phyloP scores from a whole-genome alignment of 148 eudicot genomes.

The Dysphania ambrosioides region DNA sequence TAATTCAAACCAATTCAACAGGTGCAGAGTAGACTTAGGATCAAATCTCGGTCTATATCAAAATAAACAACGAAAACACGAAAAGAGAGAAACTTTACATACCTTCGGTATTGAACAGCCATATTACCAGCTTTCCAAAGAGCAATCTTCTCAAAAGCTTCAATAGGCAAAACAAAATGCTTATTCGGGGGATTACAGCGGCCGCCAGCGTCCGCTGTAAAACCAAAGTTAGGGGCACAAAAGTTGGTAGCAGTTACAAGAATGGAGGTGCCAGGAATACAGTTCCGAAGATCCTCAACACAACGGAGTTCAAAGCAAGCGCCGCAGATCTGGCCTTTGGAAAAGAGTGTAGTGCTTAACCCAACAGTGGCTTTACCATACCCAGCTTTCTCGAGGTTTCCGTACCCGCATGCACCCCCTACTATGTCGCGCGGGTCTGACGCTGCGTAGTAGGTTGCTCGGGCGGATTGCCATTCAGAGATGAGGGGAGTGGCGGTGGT shows the following conservation, averaged over 20 bases:
- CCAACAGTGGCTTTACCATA: conserved; percentile 87
- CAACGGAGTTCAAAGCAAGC: conserved; percentile 83
- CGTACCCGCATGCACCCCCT: conserved; percentile 93
- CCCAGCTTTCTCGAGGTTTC: conserved; percentile 56
- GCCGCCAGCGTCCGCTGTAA: conserved; percentile 66
- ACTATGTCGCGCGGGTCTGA: conserved; percentile 65
- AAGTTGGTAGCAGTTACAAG: conserved; percentile 82
- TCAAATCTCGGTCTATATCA: neutral
- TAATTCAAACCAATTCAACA: neutral
- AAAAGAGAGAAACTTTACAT: neutral
- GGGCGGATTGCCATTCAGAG: conserved; percentile 62
- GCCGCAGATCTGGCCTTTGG: conserved; percentile 85
- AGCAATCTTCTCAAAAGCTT: conserved; percentile 93
- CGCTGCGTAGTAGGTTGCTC: conserved; percentile 88
- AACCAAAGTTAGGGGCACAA: conserved; percentile 79
- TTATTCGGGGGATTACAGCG: conserved; percentile 69
- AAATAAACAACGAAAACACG: too few species aligned
- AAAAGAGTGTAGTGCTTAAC: conserved; percentile 56
- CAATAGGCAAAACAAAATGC: conserved; percentile 87
- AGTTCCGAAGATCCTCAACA: conserved; percentile 75
- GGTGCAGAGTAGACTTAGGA: neutral
- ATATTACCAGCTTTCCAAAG: conserved; percentile 92
- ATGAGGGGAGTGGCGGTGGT: conserved; percentile 25
- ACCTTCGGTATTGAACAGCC: conserved; percentile 88
- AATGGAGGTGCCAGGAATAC: conserved; percentile 82